Percentiles rank a stretch among this genome's conserved stretches.
phyloP scores from a whole-genome alignment of 495 filamentous ascomycete genomes.

The Xylaria palmicola region DNA sequence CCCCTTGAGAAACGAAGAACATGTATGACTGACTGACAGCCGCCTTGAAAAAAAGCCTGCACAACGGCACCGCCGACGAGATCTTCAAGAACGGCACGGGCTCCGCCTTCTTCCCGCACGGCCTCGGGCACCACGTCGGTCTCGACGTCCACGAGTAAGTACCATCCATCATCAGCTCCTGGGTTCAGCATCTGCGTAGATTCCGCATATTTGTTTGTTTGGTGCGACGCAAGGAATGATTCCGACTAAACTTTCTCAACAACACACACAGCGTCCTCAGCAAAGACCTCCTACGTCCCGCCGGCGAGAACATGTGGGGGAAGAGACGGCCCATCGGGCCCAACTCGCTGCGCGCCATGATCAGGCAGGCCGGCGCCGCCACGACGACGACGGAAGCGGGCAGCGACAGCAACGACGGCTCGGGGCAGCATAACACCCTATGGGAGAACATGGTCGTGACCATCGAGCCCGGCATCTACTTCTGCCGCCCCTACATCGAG shows the following conservation, averaged over 20 bases:
- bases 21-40: not conserved
- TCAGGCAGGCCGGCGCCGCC: slow-evolving; percentile 28
- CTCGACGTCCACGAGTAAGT: slow-evolving; percentile 79
- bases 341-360: slow-evolving; percentile 31
- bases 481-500: slow-evolving; percentile 61
- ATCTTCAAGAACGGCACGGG: slow-evolving; percentile 67
- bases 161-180: not conserved
- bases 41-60: no score
- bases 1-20: not conserved
- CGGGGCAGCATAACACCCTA: slow-evolving; percentile 34
- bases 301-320: slow-evolving; percentile 33
- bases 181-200: not conserved
- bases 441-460: slow-evolving; percentile 77
- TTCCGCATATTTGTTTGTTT: not conserved
- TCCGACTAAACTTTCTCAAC: no score
- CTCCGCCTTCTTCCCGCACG: slow-evolving; percentile 87
- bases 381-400: not conserved
- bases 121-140: slow-evolving; percentile 84
- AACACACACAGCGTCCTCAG: slow-evolving; percentile 25
- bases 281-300: slow-evolving; percentile 30
- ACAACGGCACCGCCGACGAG: slow-evolving; percentile 58
- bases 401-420: not conserved
- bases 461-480: slow-evolving; percentile 85
- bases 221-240: no score
- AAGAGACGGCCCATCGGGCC: slow-evolving; percentile 31